Conservation (phyloP, 257 asterid genomes). For the Solanum stenotomum region DNA sequence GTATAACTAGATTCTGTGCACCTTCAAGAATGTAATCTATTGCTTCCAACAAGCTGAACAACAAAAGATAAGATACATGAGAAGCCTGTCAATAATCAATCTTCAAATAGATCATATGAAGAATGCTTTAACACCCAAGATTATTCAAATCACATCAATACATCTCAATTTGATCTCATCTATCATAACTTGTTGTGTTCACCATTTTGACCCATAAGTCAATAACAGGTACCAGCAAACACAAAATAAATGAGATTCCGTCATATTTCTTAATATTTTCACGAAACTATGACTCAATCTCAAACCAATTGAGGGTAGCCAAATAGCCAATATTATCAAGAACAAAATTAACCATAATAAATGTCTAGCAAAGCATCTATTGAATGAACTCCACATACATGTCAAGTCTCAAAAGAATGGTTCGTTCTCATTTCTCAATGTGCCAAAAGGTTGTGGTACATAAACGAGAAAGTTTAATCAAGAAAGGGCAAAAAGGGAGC, state of each 20-base stretch:
- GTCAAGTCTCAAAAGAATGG: no score
- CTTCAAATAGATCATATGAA: background rate
- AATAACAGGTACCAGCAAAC: background rate
- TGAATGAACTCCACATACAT: background rate
- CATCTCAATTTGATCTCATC: background rate
- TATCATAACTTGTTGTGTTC: background rate
- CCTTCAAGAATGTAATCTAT: constrained; percentile 70
- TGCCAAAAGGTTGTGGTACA: background rate
- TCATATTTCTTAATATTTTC: background rate
- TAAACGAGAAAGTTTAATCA: background rate
- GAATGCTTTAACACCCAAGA: background rate
- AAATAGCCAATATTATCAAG: background rate
- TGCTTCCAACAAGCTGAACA: constrained; percentile 61
- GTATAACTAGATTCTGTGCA: constrained; percentile 68
- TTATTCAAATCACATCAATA: background rate
- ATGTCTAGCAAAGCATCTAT: background rate
- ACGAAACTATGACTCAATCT: background rate
- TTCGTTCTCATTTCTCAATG: background rate
- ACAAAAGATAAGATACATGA: background rate
- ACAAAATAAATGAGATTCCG: background rate
- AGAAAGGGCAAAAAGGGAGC: background rate
- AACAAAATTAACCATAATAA: background rate
- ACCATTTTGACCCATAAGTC: background rate
- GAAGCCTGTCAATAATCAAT: background rate
- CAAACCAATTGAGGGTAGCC: background rate